Evolutionary conservation across 352 stramenopile species (phyloP), one percentile per base, ranked within the genome.

Genomic region (Phytophthora europaea): DNA sequence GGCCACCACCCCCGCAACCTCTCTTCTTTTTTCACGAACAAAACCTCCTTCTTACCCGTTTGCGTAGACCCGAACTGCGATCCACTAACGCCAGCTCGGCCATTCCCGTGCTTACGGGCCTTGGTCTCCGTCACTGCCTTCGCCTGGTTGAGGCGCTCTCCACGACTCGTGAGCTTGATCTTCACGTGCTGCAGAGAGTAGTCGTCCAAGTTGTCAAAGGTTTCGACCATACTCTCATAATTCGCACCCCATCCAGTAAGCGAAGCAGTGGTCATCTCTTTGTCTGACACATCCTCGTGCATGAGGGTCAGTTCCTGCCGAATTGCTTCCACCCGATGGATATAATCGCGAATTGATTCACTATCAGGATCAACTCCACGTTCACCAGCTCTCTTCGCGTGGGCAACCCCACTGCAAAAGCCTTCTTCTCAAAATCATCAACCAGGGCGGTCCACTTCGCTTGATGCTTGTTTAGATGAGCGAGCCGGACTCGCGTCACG

Each of bases 361-460:
- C 38, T 18, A 8, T 43, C 36, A 16, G 36, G 4, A 63, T 53
- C 56, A 63, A 38, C 15, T 53, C 38, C 9, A 63, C 56, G 6
- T 53, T 63, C 4, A 53, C 13, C 36, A 63, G 56, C 38, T 63
- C 36, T 56, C 45, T 23, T 20, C 45, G 45, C n/a, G 26, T 51
- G n/a, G 26, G 26, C n/a, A 51, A 59, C 38, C 34, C 56, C 16
- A 73, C 65, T 36, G 45, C 43, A 22, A 61, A 73, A 13, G 58
- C 62, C 16, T 67, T 73, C 38, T 73, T 64, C 13, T 70, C 43
- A 6, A 70, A 70, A 58, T 70, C 52, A 2, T 59, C 63, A n/a
- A 70, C 63, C 3, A 62, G 34, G 31, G 50, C 33, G 34, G 12
- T 58, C 65, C 57, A 62, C 57, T 67, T 67, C 1, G n/a, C 40